Base-by-base conservation (phyloP, 2,329 filamentous ascomycete species). In the Lasiodiplodia sp. region DNA sequence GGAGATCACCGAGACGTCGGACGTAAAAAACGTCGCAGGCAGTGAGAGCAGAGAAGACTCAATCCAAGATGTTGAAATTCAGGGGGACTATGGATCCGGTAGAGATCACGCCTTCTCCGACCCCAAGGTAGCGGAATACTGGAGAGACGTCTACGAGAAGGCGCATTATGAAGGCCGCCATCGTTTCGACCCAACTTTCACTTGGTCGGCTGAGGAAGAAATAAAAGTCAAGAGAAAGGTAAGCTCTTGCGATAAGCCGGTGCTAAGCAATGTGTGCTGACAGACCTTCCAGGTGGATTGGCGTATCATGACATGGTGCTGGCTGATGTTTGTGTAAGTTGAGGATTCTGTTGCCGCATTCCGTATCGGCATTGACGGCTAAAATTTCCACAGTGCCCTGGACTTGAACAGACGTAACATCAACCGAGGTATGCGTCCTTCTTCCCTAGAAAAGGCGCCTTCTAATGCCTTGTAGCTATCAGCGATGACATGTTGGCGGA, bases 61-160 rank as follows among this genome's bases (percentile, higher is more conserved):
- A 1, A 28, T 64, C 47, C 12, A 21, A 47, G 60, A 64, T 38
- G 44, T 64, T 34, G 44, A 64, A 14, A 25, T 52, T 34, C 47
- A 64, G n/a, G 60, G 60, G 0, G 60, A 64, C 47, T 64, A 64
- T 12, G 60, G 60, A 1, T 64, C 60, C 2, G 60, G 60, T 2
- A 53, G 60, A 47, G 55, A 67, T 7, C 68, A 69, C 18, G 23
- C 28, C 23, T 89, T 89, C 72, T 78, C 82, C 0, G 85, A 88
- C 62, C 82, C 85, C 2, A 79, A 80, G 3, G 78, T 86, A 2
- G 85, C 86, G 1, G 82, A 85, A n/a, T 82, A 86, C 72, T 89
- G 86, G 83, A 79, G 81, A 2, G 77, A 78, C 4, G 74, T 87
- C 4, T 89, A 88, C 69, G 86, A 88, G 70, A 83, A 84, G 7